Base-by-base conservation (phyloP, 192 early-diverging fungal species). In the Tieghemiomyces parasiticus region DNA sequence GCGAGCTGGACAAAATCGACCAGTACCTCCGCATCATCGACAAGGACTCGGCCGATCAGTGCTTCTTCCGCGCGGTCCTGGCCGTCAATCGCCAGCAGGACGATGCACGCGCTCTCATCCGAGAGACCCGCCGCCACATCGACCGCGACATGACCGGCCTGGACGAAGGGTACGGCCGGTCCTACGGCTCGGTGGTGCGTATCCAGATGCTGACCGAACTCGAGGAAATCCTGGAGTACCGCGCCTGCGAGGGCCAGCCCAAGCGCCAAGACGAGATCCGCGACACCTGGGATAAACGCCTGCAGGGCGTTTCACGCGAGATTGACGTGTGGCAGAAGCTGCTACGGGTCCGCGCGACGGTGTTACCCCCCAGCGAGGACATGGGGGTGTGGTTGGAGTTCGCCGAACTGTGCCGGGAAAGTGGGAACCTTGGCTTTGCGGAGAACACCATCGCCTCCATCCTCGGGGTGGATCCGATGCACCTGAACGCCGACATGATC, bases 201-300 rank as follows among this genome's bases (percentile, higher is more conserved):
- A 89, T 93, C 47, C 95, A 99, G 71, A 88, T 99, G 94, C 82
- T 99, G 62, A 88, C 91, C 0, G 95, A 99, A 67, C 68, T 99
- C 53, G 95, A 99, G 66, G 95, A 99, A 68, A 91, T 94, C 49
- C 91, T 99, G 29, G 69, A 75, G 0, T 99, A 92, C 66, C 93
- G 92, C 63, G 82, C 86, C 46, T 72, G 78, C 12, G 73, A 84
- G 29, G 88, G 95, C 58, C 83, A 92, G 29, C 77, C 81, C 0
- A 84, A 95, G 56, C 73, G 84, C 22, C 78, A 81, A 16, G 54
- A 58, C 4, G 75, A 80, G 0, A 95, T 99, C 34, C 71, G 88
- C 34, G 77, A 78, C 28, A 91, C 93, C 0, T 99, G 95, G 95
- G 88, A 73, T 59, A 61, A 66, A 44, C 85, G 94, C 33, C 69